phyloP scores from a whole-genome alignment of 345 rosid genomes.

The Rhizophora mangle region DNA sequence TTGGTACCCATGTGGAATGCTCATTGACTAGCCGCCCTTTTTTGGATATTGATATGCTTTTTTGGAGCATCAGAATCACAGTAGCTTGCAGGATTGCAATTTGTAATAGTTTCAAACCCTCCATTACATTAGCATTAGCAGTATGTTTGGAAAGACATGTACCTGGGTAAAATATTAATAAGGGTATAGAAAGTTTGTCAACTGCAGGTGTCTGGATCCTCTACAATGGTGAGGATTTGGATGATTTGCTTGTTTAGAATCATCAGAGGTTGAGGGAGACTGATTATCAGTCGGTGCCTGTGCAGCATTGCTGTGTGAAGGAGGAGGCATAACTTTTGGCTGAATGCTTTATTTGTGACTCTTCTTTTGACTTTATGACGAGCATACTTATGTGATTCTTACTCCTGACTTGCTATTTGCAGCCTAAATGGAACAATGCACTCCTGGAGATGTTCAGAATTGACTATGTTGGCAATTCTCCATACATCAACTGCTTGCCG shows the following conservation, averaged over 20 bases:
- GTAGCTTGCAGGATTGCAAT: too few relatives aligned
- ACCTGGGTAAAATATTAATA: not conserved
- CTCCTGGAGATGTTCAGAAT: constrained; percentile 79
- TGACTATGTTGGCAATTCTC: constrained; percentile 68
- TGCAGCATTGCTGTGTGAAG: not conserved
- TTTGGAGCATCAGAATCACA: too few relatives aligned
- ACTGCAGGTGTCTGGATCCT: not conserved
- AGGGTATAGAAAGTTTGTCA: not conserved
- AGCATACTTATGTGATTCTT: not conserved
- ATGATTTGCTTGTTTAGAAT: not conserved
- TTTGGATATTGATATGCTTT: too few relatives aligned
- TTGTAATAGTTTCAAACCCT: too few relatives aligned
- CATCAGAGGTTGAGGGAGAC: not conserved
- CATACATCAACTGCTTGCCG: constrained; percentile 76
- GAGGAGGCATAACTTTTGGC: not conserved
- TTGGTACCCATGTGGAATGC: too few relatives aligned
- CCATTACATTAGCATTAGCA: too few relatives aligned
- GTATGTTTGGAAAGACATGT: too few relatives aligned
- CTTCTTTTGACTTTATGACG: not conserved
- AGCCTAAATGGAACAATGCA: constrained; percentile 91
- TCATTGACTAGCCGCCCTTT: too few relatives aligned
- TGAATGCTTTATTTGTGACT: not conserved
- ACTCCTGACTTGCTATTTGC: constrained; percentile 17
- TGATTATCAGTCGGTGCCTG: not conserved
- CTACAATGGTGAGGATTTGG: not conserved